These are phyloP conservation scores for Aspergillus baeticus DNA, from an alignment of 495 filamentous ascomycete genomes.

Conservation along the genomic window DNA sequence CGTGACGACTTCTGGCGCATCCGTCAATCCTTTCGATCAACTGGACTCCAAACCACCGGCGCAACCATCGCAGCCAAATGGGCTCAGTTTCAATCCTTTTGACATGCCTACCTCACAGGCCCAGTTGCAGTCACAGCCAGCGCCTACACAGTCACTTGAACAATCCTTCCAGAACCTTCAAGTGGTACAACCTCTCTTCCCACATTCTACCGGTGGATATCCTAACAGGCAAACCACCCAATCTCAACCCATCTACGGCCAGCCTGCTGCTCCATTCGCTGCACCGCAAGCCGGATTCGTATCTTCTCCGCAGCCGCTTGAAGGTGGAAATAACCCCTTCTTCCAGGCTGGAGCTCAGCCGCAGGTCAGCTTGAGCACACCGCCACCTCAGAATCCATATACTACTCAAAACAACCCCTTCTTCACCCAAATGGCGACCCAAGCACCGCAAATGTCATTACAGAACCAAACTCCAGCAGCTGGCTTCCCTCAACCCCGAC, in stretches of 20 bases:
- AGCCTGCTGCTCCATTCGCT: constrained; percentile 60
- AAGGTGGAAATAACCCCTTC: constrained; percentile 64
- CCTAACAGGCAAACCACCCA: constrained; percentile 51
- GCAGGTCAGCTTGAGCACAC: constrained; percentile 34
- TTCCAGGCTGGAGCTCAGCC: constrained; percentile 48
- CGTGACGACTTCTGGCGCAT: constrained; percentile 22
- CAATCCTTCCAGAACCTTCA: constrained; percentile 71
- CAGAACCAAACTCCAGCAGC: constrained; percentile 30
- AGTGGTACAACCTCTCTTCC: constrained; percentile 73
- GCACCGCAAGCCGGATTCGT: constrained; percentile 50
- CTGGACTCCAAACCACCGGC: constrained; percentile 36
- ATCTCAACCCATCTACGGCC: constrained; percentile 48
- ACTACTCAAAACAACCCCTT: constrained; percentile 52
- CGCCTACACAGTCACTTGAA: constrained; percentile 61
- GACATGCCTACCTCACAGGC: constrained; percentile 45
- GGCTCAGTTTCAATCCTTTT: constrained; percentile 63
- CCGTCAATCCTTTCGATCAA: constrained; percentile 53
- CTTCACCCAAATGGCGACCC: constrained; percentile 40
- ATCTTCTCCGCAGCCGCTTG: constrained; percentile 41
- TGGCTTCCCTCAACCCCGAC: constrained; percentile 26
- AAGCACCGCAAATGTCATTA: constrained; percentile 24
- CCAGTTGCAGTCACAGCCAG: constrained; percentile 38
- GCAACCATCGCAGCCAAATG: constrained; percentile 19
- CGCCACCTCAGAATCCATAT: constrained; percentile 30
- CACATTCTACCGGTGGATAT: constrained; percentile 79